Evolutionary conservation across 352 stramenopile species (phyloP).

Genomic region (Aphanomyces stellatus): DNA sequence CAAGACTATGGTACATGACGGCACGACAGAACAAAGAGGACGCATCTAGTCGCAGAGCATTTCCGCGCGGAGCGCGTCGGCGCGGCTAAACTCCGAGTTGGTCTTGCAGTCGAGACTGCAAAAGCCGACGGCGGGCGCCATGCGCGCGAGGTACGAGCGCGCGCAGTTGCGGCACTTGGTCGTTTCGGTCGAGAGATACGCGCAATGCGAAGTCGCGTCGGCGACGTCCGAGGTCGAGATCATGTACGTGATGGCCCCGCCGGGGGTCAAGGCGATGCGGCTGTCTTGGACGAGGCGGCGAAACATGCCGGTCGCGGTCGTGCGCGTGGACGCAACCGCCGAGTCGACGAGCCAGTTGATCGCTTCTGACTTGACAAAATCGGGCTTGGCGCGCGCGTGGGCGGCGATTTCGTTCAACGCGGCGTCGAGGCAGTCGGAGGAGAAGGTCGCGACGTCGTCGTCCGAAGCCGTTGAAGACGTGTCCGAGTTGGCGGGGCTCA

Average conservation of each 20-base stretch:
- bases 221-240: conserved; percentile 43
- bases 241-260: conserved; percentile 26
- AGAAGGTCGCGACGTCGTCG: conserved; percentile 40
- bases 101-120: conserved; percentile 85
- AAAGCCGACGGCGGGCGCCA: conserved; percentile 58
- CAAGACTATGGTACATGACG: conserved; percentile 12
- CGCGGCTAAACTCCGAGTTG: conserved; percentile 31
- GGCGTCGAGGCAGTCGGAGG: conserved; percentile 47
- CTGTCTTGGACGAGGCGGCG: conserved; percentile 52
- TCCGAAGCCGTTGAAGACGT: conserved; percentile 30
- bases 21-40: neutral
- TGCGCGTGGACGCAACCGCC: conserved; percentile 50
- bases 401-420: conserved; percentile 60
- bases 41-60: conserved; percentile 10
- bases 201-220: conserved; percentile 55
- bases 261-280: conserved; percentile 52
- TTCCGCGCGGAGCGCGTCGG: conserved; percentile 3
- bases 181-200: conserved; percentile 58
- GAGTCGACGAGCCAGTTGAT: conserved; percentile 76
- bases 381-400: conserved; percentile 58
- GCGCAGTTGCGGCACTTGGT: conserved; percentile 76
- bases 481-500: conserved; percentile 5
- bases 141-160: conserved; percentile 54
- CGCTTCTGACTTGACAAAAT: conserved; percentile 78
- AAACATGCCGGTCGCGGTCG: conserved; percentile 43